Conservation (phyloP, 208 protist genomes). For the Trichomonas gallinae region DNA sequence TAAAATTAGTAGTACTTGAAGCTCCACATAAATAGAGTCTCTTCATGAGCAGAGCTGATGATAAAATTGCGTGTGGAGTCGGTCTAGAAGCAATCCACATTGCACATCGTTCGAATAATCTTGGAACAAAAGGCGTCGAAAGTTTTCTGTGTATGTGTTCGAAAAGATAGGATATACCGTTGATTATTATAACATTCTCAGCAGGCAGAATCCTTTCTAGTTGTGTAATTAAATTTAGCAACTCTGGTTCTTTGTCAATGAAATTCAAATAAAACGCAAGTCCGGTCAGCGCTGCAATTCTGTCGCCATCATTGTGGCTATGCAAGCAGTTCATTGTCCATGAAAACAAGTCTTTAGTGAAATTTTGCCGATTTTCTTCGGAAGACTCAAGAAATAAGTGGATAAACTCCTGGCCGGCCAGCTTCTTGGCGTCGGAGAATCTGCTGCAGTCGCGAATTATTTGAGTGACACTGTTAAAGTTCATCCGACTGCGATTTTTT, state of each 20-base stretch:
- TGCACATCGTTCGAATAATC: not conserved
- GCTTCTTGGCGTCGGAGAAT: not conserved
- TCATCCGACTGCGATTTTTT: not conserved
- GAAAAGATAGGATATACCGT: not conserved
- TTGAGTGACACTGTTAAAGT: not conserved
- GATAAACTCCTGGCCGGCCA: not conserved
- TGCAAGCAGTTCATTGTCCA: not conserved
- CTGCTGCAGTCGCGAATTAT: not conserved
- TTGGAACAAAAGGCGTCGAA: not conserved
- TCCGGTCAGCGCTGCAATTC: not conserved
- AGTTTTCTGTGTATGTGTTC: not conserved
- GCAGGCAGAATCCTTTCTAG: not conserved
- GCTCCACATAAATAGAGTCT: not conserved
- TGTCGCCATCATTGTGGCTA: not conserved
- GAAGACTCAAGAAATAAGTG: not conserved
- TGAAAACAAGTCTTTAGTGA: not conserved
- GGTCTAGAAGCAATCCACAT: not conserved
- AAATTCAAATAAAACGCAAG: not conserved
- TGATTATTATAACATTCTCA: not conserved
- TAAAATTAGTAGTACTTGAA: not conserved
- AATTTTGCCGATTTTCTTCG: not conserved
- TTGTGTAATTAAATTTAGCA: not conserved
- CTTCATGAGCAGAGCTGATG: not conserved
- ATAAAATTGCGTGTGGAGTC: not conserved
- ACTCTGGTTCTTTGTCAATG: not conserved